Base-by-base conservation (phyloP, 164 flowering plant species). In the Magnolia changhungtana region DNA sequence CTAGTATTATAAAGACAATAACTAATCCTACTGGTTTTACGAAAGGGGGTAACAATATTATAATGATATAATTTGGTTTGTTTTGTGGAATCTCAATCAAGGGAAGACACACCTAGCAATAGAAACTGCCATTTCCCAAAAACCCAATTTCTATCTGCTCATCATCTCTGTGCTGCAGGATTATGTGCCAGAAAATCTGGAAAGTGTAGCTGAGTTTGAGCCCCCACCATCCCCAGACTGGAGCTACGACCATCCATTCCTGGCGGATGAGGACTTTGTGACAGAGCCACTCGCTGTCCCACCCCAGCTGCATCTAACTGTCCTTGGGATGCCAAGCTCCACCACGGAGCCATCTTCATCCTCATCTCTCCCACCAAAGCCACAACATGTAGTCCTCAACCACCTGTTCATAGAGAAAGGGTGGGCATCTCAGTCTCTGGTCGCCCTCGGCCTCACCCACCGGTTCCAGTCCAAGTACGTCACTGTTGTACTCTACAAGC, bases 401-500 rank as follows among this genome's bases (percentile, higher is more conserved):
- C 99, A 96, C 81, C 86, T 96, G 16, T 93, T 84, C 76, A 88
- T 94, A 50, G 92, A 93, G 82, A 89, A 88, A 80, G 94, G 93
- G 75, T 81, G 86, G 90, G 87, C 91, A 8, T 80, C 98, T 24
- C 92, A 88, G 77, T 89, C 95, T 11, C 81, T 89, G 66, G 94
- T 93, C 74, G 96, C 95, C 11, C 80, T 96, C 61, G 96, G 99
- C 61, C 50, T 89, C 67, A 91, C 95, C 23, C 92, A 92, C 76
- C 81, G 99, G 83, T 92, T 91, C 79, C 85, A 87, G 83, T 85
- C 97, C 55, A 95, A 93, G 80, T 95, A 92, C 78, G 97, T 93
- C n/a, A 93, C 96, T 18, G 92, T 91, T 49, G 91, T 92, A 77
- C 97, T 95, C 67, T 95, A 92, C 76, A 93, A 95, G 88, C 96